Percentiles rank a stretch among this genome's conserved stretches.
Evolutionary conservation across 768 basidiomycete genomes (phyloP).

Genomic region (Clavulina sp.): DNA sequence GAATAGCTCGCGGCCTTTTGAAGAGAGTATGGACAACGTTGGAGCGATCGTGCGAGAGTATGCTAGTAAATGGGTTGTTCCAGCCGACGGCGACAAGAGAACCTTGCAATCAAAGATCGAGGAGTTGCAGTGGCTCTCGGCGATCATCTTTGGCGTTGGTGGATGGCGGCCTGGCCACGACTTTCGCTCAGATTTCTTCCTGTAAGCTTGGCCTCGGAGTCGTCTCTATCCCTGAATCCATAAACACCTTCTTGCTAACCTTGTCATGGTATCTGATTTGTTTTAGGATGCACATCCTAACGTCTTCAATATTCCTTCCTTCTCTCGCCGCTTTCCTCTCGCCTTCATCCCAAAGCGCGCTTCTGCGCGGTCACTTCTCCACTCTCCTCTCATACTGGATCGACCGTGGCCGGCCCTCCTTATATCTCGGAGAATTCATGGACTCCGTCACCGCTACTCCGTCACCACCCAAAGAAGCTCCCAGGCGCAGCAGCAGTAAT

Average conservation of each 20-base stretch:
- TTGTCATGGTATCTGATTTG: too few species aligned
- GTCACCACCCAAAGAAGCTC: too few species aligned
- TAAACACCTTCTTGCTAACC: too few species aligned
- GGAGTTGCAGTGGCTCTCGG: slow-evolving; percentile 3
- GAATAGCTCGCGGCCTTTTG: background rate
- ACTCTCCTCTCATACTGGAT: slow-evolving; percentile 1
- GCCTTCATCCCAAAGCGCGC: background rate
- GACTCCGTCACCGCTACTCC: background rate
- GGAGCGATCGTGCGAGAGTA: slow-evolving; percentile 5
- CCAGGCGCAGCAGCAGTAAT: too few species aligned
- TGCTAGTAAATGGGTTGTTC: background rate
- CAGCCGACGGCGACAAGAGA: background rate
- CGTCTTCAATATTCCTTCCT: slow-evolving; percentile 5
- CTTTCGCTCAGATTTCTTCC: slow-evolving; percentile 8
- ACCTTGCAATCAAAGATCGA: slow-evolving; percentile 1
- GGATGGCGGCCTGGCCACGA: slow-evolving; percentile 3
- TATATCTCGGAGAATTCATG: background rate
- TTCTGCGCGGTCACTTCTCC: slow-evolving; percentile 2
- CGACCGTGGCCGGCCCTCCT: slow-evolving; percentile 3
- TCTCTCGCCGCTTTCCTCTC: slow-evolving; percentile 1
- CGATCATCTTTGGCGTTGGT: slow-evolving; percentile 2
- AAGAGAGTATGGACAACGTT: background rate
- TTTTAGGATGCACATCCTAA: slow-evolving; percentile 7
- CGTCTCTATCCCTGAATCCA: too few species aligned
- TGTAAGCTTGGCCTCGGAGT: slow-evolving; percentile 1